Evolutionary conservation across 1,284 basidiomycete species (phyloP).

Genomic region (Amylostereum areolatum): DNA sequence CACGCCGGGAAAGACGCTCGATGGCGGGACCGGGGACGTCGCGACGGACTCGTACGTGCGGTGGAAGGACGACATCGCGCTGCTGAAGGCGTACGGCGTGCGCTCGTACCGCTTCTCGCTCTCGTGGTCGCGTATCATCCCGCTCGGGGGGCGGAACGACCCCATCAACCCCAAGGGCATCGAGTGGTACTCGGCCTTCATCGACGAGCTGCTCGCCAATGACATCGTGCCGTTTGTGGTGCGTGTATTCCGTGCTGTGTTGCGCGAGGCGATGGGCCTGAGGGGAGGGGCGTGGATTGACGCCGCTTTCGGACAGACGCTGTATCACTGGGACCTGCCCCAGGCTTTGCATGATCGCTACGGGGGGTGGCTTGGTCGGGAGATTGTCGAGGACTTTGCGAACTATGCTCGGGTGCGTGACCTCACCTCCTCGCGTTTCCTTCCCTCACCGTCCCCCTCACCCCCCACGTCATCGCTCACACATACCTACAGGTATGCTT

Average conservation of each 20-base stretch:
- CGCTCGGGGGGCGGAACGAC: constrained; percentile 61
- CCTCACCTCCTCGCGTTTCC: constrained; percentile 1
- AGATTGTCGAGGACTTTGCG: constrained; percentile 54
- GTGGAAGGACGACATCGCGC: constrained; percentile 64
- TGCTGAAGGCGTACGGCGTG: constrained; percentile 41
- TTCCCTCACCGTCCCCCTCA: too few relatives aligned
- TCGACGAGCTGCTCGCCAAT: constrained; percentile 57
- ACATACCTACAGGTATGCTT: constrained; percentile 67
- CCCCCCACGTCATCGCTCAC: neutral
- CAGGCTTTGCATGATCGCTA: constrained; percentile 65
- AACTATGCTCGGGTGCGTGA: constrained; percentile 51
- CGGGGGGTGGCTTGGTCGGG: constrained; percentile 68
- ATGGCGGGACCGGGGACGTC: constrained; percentile 60
- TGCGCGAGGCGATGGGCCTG: neutral
- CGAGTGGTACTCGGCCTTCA: constrained; percentile 59
- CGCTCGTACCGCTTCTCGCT: constrained; percentile 53
- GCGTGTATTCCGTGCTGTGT: constrained; percentile 20
- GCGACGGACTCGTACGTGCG: constrained; percentile 67
- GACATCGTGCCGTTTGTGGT: constrained; percentile 69
- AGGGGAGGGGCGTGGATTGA: constrained; percentile 2
- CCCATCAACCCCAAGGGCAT: constrained; percentile 67
- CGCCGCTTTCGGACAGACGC: constrained; percentile 37
- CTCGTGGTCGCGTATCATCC: constrained; percentile 71
- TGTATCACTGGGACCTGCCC: constrained; percentile 78
- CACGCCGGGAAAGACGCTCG: constrained; percentile 57